Evolutionary conservation across 225 moss, liverwort and hornwort species (phyloP).

Genomic region (Thuidium tamariscinum): DNA sequence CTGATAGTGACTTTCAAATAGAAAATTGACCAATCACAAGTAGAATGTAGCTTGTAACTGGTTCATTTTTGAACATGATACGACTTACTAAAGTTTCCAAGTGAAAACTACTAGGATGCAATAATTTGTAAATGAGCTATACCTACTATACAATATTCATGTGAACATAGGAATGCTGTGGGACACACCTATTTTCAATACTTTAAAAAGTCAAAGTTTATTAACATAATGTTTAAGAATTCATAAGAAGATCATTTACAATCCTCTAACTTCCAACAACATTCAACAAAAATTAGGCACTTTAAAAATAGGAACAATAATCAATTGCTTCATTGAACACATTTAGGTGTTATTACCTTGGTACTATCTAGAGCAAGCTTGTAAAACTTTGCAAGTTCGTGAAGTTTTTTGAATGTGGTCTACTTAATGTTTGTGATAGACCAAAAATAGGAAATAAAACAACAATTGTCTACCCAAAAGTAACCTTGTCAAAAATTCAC

Average conservation of each 20-base stretch:
- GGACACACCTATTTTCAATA: neutral
- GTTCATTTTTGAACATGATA: too few relatives aligned
- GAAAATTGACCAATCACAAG: neutral
- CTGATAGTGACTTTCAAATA: rapidly evolving
- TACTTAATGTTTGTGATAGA: rapidly evolving
- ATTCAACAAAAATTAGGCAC: neutral
- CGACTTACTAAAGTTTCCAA: too few relatives aligned
- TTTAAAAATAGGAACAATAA: neutral
- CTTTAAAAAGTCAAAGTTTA: neutral
- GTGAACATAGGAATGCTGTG: too few relatives aligned
- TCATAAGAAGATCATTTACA: neutral
- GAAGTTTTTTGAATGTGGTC: neutral
- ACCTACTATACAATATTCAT: too few relatives aligned
- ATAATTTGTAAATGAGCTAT: too few relatives aligned
- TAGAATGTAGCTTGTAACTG: too few relatives aligned
- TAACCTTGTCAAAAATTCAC: neutral
- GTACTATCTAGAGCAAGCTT: neutral
- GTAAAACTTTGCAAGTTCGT: neutral
- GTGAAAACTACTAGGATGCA: too few relatives aligned
- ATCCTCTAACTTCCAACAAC: neutral
- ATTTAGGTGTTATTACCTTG: neutral
- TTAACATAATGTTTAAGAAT: neutral
- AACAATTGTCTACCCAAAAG: rapidly evolving
- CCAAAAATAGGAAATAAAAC: neutral
- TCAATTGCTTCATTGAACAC: neutral